Conservation (phyloP, 768 basidiomycete genomes). For the Flagelloscypha sp. region DNA sequence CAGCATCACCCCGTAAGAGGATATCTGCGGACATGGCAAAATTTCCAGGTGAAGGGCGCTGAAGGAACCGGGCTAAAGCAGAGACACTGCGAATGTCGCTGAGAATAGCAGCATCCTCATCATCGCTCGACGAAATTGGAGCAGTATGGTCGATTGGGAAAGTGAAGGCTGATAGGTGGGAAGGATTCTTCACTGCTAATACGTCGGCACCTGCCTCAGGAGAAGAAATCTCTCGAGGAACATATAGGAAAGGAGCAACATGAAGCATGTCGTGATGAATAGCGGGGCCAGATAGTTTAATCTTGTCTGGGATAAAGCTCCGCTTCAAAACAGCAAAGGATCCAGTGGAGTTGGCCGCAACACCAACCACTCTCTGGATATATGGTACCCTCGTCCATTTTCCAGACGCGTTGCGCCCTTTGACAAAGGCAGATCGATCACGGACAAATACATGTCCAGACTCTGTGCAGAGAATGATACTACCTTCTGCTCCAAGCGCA, state of each 20-base stretch:
- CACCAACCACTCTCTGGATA: conserved; percentile 77
- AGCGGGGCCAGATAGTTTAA: conserved; percentile 47
- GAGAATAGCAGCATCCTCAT: conserved; percentile 27
- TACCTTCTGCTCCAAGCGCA: conserved; percentile 79
- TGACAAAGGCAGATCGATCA: conserved; percentile 38
- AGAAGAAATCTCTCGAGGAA: too few relatives aligned
- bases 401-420: conserved; percentile 16
- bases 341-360: conserved; percentile 81
- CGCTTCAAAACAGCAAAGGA: conserved; percentile 80
- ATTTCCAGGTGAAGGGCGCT: too few relatives aligned
- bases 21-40: too few relatives aligned
- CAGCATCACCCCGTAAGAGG: too few relatives aligned
- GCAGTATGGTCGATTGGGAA: background rate
- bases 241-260: too few relatives aligned
- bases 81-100: conserved; percentile 27
- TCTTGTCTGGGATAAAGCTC: conserved; percentile 53
- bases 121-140: conserved; percentile 23
- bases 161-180: background rate
- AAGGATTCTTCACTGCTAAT: background rate
- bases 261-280: too few relatives aligned
- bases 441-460: conserved; percentile 93
- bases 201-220: background rate
- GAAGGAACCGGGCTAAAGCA: too few relatives aligned
- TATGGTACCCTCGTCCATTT: conserved; percentile 77
- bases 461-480: conserved; percentile 85